Conservation (phyloP, 2,329 filamentous ascomycete genomes). For the Cryphonectria radicalis region DNA sequence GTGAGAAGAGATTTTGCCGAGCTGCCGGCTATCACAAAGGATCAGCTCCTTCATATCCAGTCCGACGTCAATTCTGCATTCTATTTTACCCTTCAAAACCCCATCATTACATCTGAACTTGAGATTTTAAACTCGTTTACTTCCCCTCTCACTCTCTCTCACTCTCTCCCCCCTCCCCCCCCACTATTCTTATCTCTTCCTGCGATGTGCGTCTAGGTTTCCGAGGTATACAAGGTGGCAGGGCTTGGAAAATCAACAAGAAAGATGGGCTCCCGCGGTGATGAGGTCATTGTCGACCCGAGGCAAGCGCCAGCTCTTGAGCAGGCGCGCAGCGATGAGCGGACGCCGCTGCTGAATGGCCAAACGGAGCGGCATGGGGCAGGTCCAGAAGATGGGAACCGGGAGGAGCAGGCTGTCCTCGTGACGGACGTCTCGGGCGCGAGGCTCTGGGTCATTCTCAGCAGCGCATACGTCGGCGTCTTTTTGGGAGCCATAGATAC, state of each 20-base stretch:
- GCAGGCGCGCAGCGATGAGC: slow-evolving; percentile 22
- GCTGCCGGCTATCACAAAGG: not conserved
- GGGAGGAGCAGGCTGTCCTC: slow-evolving; percentile 47
- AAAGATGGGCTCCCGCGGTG: slow-evolving; percentile 15
- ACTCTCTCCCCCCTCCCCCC: too few species aligned
- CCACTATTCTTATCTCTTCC: not conserved
- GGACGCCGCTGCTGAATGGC: slow-evolving; percentile 30
- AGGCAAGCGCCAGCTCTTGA: slow-evolving; percentile 20
- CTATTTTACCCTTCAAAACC: not conserved
- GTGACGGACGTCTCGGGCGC: slow-evolving; percentile 52
- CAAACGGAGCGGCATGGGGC: not conserved
- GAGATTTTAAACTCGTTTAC: too few species aligned
- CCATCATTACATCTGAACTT: not conserved
- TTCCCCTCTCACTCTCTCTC: too few species aligned
- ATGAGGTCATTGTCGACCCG: slow-evolving; percentile 21
- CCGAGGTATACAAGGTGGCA: not conserved
- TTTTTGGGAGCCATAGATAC: slow-evolving; percentile 71
- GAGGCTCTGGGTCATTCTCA: slow-evolving; percentile 58
- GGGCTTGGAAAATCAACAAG: not conserved
- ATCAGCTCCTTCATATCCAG: not conserved
- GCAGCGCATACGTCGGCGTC: slow-evolving; percentile 62
- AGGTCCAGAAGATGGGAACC: slow-evolving; percentile 16
- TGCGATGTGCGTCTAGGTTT: not conserved
- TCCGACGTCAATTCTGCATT: too few species aligned
- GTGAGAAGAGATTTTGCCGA: not conserved